Percentiles rank a stretch among this genome's conserved stretches.
phyloP scores from a whole-genome alignment of 106 monocot species.

The Dendrobium nobile region DNA sequence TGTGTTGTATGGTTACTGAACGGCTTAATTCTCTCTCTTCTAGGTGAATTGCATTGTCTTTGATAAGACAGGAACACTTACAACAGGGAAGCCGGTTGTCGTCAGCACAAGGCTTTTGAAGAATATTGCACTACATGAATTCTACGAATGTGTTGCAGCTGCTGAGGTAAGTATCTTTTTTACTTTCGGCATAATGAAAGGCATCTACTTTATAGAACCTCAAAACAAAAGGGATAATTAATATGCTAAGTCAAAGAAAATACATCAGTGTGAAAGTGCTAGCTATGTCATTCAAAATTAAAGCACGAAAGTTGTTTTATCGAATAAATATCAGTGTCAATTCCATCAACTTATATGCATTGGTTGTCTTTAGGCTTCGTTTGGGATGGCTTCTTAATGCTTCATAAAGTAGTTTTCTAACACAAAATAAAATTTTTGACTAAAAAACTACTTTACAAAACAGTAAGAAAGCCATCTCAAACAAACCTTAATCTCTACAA shows the following conservation, averaged over 20 bases:
- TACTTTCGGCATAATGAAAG: neutral
- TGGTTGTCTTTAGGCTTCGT: neutral
- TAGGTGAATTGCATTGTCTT: conserved; percentile 90
- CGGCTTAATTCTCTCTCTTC: neutral
- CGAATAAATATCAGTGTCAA: neutral
- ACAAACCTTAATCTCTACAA: too few relatives aligned
- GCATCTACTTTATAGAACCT: neutral
- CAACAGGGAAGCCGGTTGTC: conserved; percentile 76
- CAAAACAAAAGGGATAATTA: neutral
- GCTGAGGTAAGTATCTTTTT: conserved; percentile 48
- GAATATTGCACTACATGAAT: conserved; percentile 52
- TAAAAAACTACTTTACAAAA: too few relatives aligned
- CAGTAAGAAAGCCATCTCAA: too few relatives aligned
- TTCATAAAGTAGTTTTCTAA: too few relatives aligned
- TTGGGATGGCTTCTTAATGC: too few relatives aligned
- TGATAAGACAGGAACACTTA: conserved; percentile 92
- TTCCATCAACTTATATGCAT: neutral
- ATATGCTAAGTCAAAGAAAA: neutral
- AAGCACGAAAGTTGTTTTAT: neutral
- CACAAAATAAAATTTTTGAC: too few relatives aligned
- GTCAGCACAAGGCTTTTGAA: conserved; percentile 69
- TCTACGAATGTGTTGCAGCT: conserved; percentile 73
- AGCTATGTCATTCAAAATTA: neutral
- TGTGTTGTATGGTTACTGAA: neutral
- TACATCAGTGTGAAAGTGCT: neutral